Evolutionary conservation across 768 basidiomycete genomes (phyloP).

Genomic region (Leucosporidium scottii): DNA sequence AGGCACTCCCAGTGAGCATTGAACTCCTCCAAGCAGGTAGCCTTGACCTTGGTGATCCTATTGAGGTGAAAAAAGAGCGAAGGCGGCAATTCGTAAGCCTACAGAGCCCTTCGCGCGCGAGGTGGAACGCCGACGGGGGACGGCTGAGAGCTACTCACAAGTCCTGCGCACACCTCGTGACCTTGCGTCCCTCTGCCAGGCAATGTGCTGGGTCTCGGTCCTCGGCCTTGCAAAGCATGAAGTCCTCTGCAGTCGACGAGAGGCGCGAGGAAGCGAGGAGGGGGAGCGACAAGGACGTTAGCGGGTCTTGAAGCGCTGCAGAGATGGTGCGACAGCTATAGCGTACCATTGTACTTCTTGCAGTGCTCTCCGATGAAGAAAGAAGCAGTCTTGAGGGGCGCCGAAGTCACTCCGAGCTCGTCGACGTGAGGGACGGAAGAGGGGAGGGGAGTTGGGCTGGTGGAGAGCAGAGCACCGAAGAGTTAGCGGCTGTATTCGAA

Average conservation of each 20-base stretch:
- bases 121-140: background rate
- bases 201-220: slow-evolving; percentile 84
- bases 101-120: background rate
- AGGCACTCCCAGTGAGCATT: slow-evolving; percentile 90
- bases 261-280: background rate
- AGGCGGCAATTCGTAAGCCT: background rate
- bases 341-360: slow-evolving; percentile 86
- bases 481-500: background rate
- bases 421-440: slow-evolving; percentile 61
- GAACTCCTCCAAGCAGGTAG: slow-evolving; percentile 79
- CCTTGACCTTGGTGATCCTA: slow-evolving; percentile 87
- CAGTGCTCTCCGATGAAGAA: slow-evolving; percentile 96
- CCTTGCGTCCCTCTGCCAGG: slow-evolving; percentile 87
- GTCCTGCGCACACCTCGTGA: slow-evolving; percentile 90
- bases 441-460: slow-evolving; percentile 43
- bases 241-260: slow-evolving; percentile 57
- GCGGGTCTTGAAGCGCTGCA: background rate
- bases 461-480: background rate
- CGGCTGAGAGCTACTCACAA: slow-evolving; percentile 50
- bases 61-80: background rate
- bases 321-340: background rate
- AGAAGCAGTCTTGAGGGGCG: slow-evolving; percentile 87
- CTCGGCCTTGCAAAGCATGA: slow-evolving; percentile 96
- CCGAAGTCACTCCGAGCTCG: slow-evolving; percentile 84
- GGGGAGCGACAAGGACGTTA: background rate